These are phyloP conservation scores for Ophiognomonia clavigignenti-juglandacearum DNA, from an alignment of 2,329 filamentous ascomycete genomes.

Conservation along the genomic window DNA sequence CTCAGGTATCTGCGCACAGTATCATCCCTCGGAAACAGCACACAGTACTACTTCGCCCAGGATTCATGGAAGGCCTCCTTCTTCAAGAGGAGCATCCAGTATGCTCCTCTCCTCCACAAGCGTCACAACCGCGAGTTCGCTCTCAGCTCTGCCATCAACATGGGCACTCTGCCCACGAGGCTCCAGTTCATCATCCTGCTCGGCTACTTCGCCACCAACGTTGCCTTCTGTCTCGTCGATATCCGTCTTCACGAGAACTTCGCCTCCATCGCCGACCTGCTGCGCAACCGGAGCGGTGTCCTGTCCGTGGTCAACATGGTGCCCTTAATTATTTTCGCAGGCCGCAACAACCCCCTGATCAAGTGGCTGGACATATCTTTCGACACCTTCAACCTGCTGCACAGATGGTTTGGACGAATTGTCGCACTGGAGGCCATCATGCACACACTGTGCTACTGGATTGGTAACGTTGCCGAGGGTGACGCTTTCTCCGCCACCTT, in stretches of 20 bases:
- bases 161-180: slow-evolving; percentile 71
- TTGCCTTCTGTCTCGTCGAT: slow-evolving; percentile 68
- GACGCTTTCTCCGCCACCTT: slow-evolving; percentile 46
- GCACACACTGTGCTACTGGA: slow-evolving; percentile 59
- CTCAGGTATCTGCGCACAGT: slow-evolving; percentile 68
- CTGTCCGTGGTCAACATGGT: slow-evolving; percentile 73
- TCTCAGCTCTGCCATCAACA: slow-evolving; percentile 54
- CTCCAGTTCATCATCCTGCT: slow-evolving; percentile 68
- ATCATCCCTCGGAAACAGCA: slow-evolving; percentile 71
- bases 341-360: slow-evolving; percentile 75
- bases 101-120: slow-evolving; percentile 67
- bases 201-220: slow-evolving; percentile 66
- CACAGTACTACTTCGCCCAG: slow-evolving; percentile 71
- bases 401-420: slow-evolving; percentile 76
- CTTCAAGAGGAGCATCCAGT: slow-evolving; percentile 63
- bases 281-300: slow-evolving; percentile 66
- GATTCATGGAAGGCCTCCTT: slow-evolving; percentile 50
- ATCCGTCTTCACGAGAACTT: slow-evolving; percentile 53
- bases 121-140: slow-evolving; percentile 71
- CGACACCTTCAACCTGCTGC: slow-evolving; percentile 77
- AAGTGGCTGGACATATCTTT: slow-evolving; percentile 68
- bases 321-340: slow-evolving; percentile 68
- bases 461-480: slow-evolving; percentile 29
- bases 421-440: slow-evolving; percentile 64
- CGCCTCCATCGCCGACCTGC: slow-evolving; percentile 38